Evolutionary conservation across 1,139 yeast genomes (phyloP).

Genomic region (Torulaspora pretoriensis): DNA sequence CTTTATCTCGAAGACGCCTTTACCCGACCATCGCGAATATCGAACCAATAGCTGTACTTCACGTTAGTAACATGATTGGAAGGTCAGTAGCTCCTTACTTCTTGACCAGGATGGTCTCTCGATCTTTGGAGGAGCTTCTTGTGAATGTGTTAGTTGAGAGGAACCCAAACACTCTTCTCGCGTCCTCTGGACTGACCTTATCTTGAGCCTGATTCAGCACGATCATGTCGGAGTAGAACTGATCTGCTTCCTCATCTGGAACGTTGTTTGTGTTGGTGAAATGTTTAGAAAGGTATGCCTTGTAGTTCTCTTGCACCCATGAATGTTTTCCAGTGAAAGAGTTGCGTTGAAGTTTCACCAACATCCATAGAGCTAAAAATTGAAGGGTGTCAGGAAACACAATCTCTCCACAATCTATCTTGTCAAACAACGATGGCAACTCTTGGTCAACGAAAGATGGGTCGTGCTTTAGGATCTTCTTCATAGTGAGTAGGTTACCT

Average conservation of each 20-base stretch:
- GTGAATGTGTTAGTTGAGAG: conserved; percentile 21
- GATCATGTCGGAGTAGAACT: conserved; percentile 7
- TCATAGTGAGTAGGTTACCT: conserved; percentile 21
- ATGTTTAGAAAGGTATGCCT: neutral
- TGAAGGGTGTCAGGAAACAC: conserved; percentile 24
- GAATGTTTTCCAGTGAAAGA: conserved; percentile 18
- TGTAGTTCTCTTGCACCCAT: conserved; percentile 20
- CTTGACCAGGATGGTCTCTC: conserved; percentile 18
- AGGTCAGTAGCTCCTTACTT: neutral
- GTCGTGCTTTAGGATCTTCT: conserved; percentile 29
- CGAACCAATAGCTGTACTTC: neutral
- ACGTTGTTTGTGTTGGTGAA: neutral
- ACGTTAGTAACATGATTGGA: neutral
- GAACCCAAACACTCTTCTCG: conserved; percentile 17
- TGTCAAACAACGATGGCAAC: conserved; percentile 17
- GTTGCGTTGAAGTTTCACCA: conserved; percentile 17
- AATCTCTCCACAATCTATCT: conserved; percentile 17
- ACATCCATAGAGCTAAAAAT: conserved; percentile 27
- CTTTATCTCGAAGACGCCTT: neutral
- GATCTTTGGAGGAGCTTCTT: conserved; percentile 19
- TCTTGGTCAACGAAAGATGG: conserved; percentile 20
- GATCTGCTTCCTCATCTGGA: conserved; percentile 1
- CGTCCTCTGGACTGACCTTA: conserved; percentile 9
- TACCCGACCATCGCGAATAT: neutral
- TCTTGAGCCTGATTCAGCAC: neutral